A percentile compares a stretch with the other conserved stretches of the same genome.
These are phyloP conservation scores for Ottelia alismoides DNA, from an alignment of 106 monocot species.

Conservation along the genomic window DNA sequence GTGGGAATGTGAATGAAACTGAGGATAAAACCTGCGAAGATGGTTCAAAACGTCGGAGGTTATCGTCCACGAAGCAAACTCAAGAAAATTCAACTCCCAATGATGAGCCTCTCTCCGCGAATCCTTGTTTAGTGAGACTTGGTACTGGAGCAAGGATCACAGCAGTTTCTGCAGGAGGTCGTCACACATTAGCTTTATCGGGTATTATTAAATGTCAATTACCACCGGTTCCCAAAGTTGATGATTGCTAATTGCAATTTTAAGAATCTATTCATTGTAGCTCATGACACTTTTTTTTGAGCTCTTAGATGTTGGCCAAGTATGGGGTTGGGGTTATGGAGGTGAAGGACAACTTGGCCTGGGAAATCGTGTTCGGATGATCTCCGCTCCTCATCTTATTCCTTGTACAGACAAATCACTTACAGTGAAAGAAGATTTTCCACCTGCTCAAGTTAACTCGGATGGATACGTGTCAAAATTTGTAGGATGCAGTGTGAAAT, in stretches of 20 bases:
- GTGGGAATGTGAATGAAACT: too few species aligned
- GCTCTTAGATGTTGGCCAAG: conserved; percentile 88
- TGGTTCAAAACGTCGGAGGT: neutral
- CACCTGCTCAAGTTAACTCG: too few species aligned
- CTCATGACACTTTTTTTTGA: conserved; percentile 25
- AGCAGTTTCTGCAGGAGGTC: conserved; percentile 83
- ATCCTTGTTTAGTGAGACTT: conserved; percentile 67
- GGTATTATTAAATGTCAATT: too few species aligned
- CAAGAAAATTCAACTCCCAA: conserved; percentile 1
- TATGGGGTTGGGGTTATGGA: conserved; percentile 99
- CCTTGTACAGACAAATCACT: conserved; percentile 51
- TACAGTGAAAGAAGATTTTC: neutral
- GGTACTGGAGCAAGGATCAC: conserved; percentile 44
- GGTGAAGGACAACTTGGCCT: conserved; percentile 97
- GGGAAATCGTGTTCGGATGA: conserved; percentile 75
- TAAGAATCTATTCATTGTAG: conserved; percentile 4
- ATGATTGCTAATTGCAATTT: neutral
- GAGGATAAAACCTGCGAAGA: neutral
- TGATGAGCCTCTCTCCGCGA: conserved; percentile 71
- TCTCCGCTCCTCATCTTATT: conserved; percentile 82
- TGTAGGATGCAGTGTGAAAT: conserved; percentile 58
- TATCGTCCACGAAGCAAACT: neutral
- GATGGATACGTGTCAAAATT: neutral
- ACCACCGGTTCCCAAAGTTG: neutral
- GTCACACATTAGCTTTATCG: conserved; percentile 89